Conservation (phyloP, 2,329 filamentous ascomycete genomes). For the Arthrocladium fulminans region DNA sequence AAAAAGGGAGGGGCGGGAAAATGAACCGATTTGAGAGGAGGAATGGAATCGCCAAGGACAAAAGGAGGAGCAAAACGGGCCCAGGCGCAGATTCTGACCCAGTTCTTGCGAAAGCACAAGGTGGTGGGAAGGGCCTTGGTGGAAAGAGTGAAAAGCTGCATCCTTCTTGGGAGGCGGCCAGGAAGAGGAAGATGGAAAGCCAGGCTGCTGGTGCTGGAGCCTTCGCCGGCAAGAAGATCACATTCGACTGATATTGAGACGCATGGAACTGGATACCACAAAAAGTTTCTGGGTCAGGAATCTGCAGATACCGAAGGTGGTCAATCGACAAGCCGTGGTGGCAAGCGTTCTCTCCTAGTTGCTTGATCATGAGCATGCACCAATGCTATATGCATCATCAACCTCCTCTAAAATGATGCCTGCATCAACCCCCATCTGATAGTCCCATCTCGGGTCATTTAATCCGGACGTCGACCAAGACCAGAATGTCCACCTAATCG, state of each 20-base stretch:
- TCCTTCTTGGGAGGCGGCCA: conserved; percentile 57
- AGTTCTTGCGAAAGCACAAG: not conserved
- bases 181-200: conserved; percentile 47
- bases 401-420: conserved; percentile 33
- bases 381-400: conserved; percentile 16
- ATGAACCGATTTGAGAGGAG: conserved; percentile 1
- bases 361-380: conserved; percentile 7
- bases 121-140: not conserved
- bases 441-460: conserved; percentile 43
- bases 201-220: conserved; percentile 37
- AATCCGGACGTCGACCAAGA: conserved; percentile 42
- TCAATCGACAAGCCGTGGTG: too few species aligned
- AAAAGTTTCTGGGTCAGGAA: too few species aligned
- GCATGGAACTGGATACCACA: too few species aligned
- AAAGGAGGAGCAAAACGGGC: not conserved
- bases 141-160: conserved; percentile 47
- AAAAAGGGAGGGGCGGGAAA: conserved; percentile 19
- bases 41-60: conserved; percentile 9
- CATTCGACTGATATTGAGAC: conserved; percentile 43
- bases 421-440: conserved; percentile 35
- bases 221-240: conserved; percentile 55
- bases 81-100: conserved; percentile 21
- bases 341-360: not conserved
- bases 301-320: too few species aligned
- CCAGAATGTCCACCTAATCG: conserved; percentile 42